A percentile compares a stretch with the other conserved stretches of the same genome.
Evolutionary conservation across 176 grass and related monocot species (phyloP).

Genomic region (barley (Hordeum vulgare)): MorexV3_pseudomolecules_assembly NC_058524.1:6574704-6575203

Average conservation of each 20-base stretch:
- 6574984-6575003: background rate
- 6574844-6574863: background rate
- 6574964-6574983: background rate
- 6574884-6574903: background rate
- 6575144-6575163: background rate
- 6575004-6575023: background rate
- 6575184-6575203: background rate
- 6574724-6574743: background rate
- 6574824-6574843: background rate
- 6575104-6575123: background rate
- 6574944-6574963: background rate
- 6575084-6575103: background rate
- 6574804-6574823: background rate
- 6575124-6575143: background rate
- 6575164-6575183: background rate
- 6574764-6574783: background rate
- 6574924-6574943: background rate
- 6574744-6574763: background rate
- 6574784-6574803: background rate
- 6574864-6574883: background rate
- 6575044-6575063: background rate
- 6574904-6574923: background rate
- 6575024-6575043: too few relatives aligned
- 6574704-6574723: background rate
- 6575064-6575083: background rate